phyloP scores from a whole-genome alignment of 2,329 filamentous ascomycete species.

The Penicillium sclerotigenum region DNA sequence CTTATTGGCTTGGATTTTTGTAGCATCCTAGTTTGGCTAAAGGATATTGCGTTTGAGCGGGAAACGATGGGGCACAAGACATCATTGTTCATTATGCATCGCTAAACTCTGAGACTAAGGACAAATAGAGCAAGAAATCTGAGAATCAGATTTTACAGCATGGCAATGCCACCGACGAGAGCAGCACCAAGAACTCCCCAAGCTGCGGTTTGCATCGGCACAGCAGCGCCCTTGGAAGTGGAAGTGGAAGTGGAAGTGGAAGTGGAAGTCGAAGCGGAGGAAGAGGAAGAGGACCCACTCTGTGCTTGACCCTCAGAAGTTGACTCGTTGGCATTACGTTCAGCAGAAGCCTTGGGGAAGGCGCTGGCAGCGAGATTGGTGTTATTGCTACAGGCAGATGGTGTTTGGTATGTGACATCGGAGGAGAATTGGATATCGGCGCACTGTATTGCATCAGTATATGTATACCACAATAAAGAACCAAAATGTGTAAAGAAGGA shows the following conservation, averaged over 20 bases:
- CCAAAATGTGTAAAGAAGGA: not conserved
- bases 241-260: conserved; percentile 9
- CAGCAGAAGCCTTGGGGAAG: conserved; percentile 38
- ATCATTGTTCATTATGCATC: not conserved
- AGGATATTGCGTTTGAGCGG: not conserved
- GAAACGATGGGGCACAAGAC: not conserved
- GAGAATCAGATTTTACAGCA: conserved; percentile 23
- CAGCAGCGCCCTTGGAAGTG: conserved; percentile 30
- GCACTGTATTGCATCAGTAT: conserved; percentile 50
- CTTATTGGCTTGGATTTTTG: not conserved
- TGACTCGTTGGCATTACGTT: conserved; percentile 47
- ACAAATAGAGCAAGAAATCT: not conserved
- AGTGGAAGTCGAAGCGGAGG: conserved; percentile 9
- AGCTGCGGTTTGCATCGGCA: conserved; percentile 33
- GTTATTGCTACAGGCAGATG: conserved; percentile 56
- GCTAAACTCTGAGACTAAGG: not conserved
- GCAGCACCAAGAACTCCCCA: conserved; percentile 40
- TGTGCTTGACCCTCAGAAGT: conserved; percentile 35
- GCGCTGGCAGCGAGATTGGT: conserved; percentile 52
- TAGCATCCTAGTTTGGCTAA: not conserved
- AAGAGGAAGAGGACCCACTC: conserved; percentile 9
- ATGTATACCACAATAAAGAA: not conserved
- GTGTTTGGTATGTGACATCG: conserved; percentile 44
- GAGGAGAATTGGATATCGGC: conserved; percentile 68
- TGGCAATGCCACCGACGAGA: conserved; percentile 32